Evolutionary conservation across 768 basidiomycete genomes (phyloP), one percentile per base, ranked within the genome.

Genomic region (Cyclocybe aegerita): DNA sequence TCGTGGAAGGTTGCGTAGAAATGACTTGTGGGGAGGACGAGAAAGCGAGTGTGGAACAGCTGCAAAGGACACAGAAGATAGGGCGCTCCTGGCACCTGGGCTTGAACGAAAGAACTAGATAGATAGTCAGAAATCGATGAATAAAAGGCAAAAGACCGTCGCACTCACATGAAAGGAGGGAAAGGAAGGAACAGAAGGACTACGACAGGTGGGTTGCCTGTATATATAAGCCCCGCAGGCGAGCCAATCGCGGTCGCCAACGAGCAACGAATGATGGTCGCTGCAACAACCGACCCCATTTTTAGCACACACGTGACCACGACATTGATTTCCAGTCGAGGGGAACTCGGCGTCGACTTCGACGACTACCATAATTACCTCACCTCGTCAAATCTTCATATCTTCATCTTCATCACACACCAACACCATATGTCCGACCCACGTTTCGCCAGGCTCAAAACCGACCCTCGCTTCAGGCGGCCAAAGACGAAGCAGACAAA

Each of bases 401-500:
- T 40, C 44, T 48, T 36, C 31, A n/a, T 35, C 23, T 43, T 50
- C 48, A 39, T 37, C 48, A 30, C 30, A 35, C 48, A 34, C 32
- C 33, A 50, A 52, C 50, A 23, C 23, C 23, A 23, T 57, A 86
- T 88, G 85, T 81, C 87, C 10, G 91, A 97, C 69, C 76, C 89
- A n/a, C 82, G 96, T 15, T 99, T 98, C 67, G 80, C 88, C 14
- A 77, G 90, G 46, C 76, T 98, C 48, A 86, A 83, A 64, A 84
- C 92, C 10, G 96, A 99, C 65, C 97, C 97, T 40, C 84, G 97
- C 43, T 99, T 99, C 73, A 78, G 94, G 17, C 80, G 81, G 31
- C 89, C 91, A 2, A 90, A 84, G 65, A 91, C 86, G 68, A 82
- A 86, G 33, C 73, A 83, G 50, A 73, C 82, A 56, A 97, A 94